These are phyloP conservation scores for Xylaria curta DNA, from an alignment of 495 filamentous ascomycete genomes.

Conservation along the genomic window DNA sequence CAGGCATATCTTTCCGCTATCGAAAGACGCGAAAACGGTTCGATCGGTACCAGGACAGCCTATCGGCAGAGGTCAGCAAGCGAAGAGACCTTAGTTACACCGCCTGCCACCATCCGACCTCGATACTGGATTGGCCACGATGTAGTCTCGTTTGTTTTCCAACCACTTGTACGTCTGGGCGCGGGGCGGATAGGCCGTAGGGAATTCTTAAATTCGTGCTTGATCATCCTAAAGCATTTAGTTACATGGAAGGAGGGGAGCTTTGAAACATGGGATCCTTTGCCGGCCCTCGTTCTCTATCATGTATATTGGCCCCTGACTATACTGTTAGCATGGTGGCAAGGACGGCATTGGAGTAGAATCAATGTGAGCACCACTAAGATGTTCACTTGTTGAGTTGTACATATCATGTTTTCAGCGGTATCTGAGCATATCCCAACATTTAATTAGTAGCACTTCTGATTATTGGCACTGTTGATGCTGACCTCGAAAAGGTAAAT, in stretches of 20 bases:
- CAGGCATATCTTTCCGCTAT: slow-evolving; percentile 48
- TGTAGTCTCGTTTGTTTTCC: slow-evolving; percentile 54
- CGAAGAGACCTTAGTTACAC: slow-evolving; percentile 29
- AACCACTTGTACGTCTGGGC: slow-evolving; percentile 17
- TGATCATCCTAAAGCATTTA: slow-evolving; percentile 51
- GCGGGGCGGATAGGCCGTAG: slow-evolving; percentile 23
- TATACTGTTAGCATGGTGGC: slow-evolving; percentile 48
- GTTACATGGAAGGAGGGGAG: slow-evolving; percentile 65
- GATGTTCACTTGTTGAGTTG: slow-evolving; percentile 53
- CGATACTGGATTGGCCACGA: slow-evolving; percentile 69
- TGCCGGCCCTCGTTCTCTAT: slow-evolving; percentile 64
- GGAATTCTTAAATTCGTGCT: slow-evolving; percentile 24
- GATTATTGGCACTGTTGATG: neutral
- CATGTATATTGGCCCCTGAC: slow-evolving; percentile 66
- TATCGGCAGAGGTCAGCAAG: neutral
- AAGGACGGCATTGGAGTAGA: slow-evolving; percentile 59
- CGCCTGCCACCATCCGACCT: slow-evolving; percentile 37
- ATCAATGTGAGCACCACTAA: slow-evolving; percentile 66
- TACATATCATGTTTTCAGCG: neutral
- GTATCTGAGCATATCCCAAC: neutral
- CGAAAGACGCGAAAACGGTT: slow-evolving; percentile 27
- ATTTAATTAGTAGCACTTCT: no score
- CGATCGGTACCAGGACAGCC: slow-evolving; percentile 13
- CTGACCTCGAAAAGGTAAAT: neutral
- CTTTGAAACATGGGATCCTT: slow-evolving; percentile 65